phyloP scores from a whole-genome alignment of 805 yeast species.

The Wickerhamomyces queroliae region DNA sequence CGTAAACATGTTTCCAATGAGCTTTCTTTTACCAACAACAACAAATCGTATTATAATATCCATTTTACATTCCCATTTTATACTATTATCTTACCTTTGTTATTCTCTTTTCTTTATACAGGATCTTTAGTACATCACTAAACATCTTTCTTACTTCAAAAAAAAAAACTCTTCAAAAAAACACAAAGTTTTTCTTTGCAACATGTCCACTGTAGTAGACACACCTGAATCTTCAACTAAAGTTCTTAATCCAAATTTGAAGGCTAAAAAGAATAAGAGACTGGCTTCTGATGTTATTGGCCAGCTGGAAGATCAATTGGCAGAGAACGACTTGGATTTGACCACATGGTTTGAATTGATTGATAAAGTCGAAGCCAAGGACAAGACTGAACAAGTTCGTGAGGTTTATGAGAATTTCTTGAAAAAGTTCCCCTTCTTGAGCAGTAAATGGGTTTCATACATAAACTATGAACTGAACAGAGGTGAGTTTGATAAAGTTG shows the following conservation, averaged over 20 bases:
- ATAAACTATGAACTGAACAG: slow-evolving; percentile 57
- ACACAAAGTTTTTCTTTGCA: too few species aligned
- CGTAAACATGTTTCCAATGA: too few species aligned
- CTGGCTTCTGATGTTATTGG: slow-evolving; percentile 46
- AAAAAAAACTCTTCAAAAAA: too few species aligned
- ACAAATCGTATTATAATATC: too few species aligned
- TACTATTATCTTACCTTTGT: too few species aligned
- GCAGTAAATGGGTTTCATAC: slow-evolving; percentile 70
- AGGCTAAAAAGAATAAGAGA: slow-evolving; percentile 15
- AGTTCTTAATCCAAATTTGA: too few species aligned
- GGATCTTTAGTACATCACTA: too few species aligned
- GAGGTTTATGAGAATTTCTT: slow-evolving; percentile 56
- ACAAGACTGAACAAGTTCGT: slow-evolving; percentile 54
- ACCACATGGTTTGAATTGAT: slow-evolving; percentile 52
- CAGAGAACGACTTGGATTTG: slow-evolving; percentile 47
- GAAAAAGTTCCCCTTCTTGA: slow-evolving; percentile 59
- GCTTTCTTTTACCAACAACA: too few species aligned
- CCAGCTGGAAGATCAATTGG: slow-evolving; percentile 49
- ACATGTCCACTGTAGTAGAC: background rate
- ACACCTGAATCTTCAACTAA: too few species aligned
- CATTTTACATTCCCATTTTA: too few species aligned
- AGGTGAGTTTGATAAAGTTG: slow-evolving; percentile 63
- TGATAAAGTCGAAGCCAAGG: slow-evolving; percentile 41
- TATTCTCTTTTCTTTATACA: too few species aligned
- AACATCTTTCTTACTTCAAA: too few species aligned